phyloP scores from a whole-genome alignment of 139 green algal genomes.

The Chlorella ohadii region DNA sequence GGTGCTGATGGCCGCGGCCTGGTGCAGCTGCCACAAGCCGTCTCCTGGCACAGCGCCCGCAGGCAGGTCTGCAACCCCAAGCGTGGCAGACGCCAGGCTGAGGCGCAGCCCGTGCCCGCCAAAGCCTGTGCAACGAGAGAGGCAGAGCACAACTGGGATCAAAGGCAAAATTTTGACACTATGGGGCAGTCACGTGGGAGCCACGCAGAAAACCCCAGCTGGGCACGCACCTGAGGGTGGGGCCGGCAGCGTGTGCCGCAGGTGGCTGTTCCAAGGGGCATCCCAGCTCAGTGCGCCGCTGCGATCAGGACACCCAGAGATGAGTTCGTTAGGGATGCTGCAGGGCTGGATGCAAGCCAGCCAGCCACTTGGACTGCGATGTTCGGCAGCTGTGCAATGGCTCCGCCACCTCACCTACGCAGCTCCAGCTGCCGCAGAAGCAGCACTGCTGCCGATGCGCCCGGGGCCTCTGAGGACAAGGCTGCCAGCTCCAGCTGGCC shows the following conservation, averaged over 20 bases:
- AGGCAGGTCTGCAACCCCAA: constrained; percentile 2
- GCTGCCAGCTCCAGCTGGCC: background rate
- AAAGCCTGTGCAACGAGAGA: background rate
- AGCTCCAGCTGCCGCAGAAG: constrained; percentile 24
- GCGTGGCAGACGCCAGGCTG: background rate
- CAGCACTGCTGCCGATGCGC: background rate
- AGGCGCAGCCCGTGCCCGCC: constrained; percentile 3
- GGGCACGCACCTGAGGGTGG: background rate
- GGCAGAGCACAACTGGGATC: background rate
- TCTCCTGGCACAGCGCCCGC: background rate
- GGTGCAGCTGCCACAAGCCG: constrained; percentile 27
- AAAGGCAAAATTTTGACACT: too few species aligned
- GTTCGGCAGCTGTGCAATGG: too few species aligned
- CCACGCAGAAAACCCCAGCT: background rate
- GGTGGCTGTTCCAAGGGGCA: constrained; percentile 13
- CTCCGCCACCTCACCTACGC: background rate
- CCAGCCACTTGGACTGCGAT: too few species aligned
- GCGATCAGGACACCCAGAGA: background rate
- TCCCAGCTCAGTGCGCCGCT: constrained; percentile 21
- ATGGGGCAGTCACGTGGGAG: background rate
- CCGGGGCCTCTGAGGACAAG: background rate
- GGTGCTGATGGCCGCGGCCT: constrained; percentile 1
- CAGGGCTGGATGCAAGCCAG: too few species aligned
- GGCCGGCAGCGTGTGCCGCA: constrained; percentile 22
- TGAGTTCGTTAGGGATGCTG: too few species aligned